phyloP scores from a whole-genome alignment of 345 rosid genomes.

The Noccaea bulbosa region DNA sequence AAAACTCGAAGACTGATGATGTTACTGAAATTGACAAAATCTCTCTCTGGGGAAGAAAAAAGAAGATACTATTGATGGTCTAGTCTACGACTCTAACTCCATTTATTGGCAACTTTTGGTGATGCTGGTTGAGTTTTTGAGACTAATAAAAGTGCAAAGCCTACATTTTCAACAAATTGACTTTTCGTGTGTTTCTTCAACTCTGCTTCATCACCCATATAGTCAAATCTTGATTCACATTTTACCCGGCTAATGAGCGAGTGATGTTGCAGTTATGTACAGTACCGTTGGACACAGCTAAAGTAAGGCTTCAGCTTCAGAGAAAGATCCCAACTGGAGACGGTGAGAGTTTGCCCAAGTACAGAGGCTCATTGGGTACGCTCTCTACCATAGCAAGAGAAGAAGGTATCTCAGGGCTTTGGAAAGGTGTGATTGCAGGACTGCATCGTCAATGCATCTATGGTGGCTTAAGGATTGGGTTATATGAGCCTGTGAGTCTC shows the following conservation, averaged over 20 bases:
- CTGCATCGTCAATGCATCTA: constrained; percentile 88
- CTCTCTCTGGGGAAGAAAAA: not conserved
- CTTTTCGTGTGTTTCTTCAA: not conserved
- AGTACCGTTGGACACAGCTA: constrained; percentile 87
- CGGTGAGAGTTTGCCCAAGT: constrained; percentile 60
- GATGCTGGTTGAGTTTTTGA: not conserved
- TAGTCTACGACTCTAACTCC: constrained; percentile 27
- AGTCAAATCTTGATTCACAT: constrained; percentile 6
- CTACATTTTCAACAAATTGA: constrained; percentile 11
- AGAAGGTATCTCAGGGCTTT: constrained; percentile 80
- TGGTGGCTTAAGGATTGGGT: constrained; percentile 91
- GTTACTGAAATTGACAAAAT: not conserved
- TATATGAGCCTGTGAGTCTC: constrained; percentile 86
- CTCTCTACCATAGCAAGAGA: constrained; percentile 83
- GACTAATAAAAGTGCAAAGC: not conserved
- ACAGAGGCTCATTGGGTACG: constrained; percentile 79
- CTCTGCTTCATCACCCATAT: not conserved
- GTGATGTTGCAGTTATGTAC: constrained; percentile 70
- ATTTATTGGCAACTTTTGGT: not conserved
- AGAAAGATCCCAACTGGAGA: constrained; percentile 60
- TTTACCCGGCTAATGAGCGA: not conserved
- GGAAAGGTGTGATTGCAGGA: constrained; percentile 94
- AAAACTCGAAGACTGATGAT: not conserved
- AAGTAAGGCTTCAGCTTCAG: constrained; percentile 98
- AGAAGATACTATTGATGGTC: constrained; percentile 9